Base-by-base conservation (phyloP, 73 alveolate genomes). In the Paramecium caudatum region DNA sequence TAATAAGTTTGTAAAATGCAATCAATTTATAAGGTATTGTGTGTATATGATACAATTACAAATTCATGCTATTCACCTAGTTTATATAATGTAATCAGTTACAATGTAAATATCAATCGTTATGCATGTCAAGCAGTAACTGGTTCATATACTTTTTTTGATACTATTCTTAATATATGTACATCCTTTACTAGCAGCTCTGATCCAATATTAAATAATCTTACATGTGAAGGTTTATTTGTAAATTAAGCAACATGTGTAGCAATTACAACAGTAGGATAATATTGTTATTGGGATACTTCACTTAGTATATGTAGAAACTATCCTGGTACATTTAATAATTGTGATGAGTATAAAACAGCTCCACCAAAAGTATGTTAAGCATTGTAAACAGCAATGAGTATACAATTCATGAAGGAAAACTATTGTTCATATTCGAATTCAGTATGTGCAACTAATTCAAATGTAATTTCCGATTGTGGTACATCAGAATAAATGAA, bases 401-500 rank as follows among this genome's bases (percentile, higher is more conserved):
- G 27, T 0, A 55, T 10, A 23, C n/a, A 55, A 9, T 23, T 55
- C 30, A 9, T 55, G 45, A 19, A 55, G 37, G 80, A 55, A 12
- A 55, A 55, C 3, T 55, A 23, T 55, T 55, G 80, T 55, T 4
- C 23, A 0, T 55, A 5, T 23, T 13, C 9, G 12, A 12, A 55
- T 55, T 27, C 23, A 8, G 30, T 1, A 10, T 55, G 80, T 27
- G 0, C 23, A 55, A 55, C 46, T 2, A 55, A 55, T 27, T 23
- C 80, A 0, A 15, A 55, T 19, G 0, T 2, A 0, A 3, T 55
- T 10, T 0, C 3, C 0, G 80, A 55, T 55, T 55, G 80, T 27
- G 80, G 80, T 27, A 43, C 23, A 55, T 55, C 80, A 27, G 80
- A 55, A 55, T 23, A 55, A 4, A 55, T 55, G 80, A 55, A 55